Base-by-base conservation (phyloP, 1,284 basidiomycete species). In the Fomes fomentarius region DNA sequence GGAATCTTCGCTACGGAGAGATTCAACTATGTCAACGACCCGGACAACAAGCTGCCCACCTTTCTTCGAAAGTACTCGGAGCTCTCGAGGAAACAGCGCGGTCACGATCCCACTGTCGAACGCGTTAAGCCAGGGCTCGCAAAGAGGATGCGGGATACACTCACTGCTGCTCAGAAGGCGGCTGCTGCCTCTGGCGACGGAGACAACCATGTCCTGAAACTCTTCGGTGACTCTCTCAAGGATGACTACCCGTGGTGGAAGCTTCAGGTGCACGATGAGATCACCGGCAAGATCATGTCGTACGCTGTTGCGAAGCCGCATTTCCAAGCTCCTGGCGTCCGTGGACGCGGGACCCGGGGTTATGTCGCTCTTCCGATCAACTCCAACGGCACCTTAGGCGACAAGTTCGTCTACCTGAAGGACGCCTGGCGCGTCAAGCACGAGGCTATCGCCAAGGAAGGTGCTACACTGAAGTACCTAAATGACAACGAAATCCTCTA, bases 281-380 rank as follows among this genome's bases (percentile, higher is more conserved):
- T 12, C 28, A 30, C 28, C 12, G 28, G n/a, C n/a, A n/a, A n/a
- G n/a, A n/a, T n/a, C 28, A 12, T 12, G 28, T 30, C 12, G 12
- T 30, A 46, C 48, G 34, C 31, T 46, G 45, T 54, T 19, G 56
- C 48, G 7, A 33, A 44, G 11, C 52, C 52, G 17, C 31, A 49
- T 26, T 54, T 51, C 52, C 11, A 9, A 2, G 44, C 56, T 1
- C 2, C 33, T 1, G 48, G 40, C 12, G 19, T 58, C 8, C 3
- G 24, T 11, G 50, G 57, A 10, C 45, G 57, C 12, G 53, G 49
- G 0, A 59, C 57, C 3, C 50, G 44, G 1, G 50, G 52, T 2
- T 59, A 52, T 17, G 37, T 59, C 12, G 57, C 53, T 19, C 25
- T 58, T 4, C 52, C 50, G 22, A n/a, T 4, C 0, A 35, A 35